A percentile compares a stretch with the other conserved stretches of the same genome.
Evolutionary conservation across 2,329 filamentous ascomycete genomes (phyloP).

Genomic region (Xylariaceae sp.): DNA sequence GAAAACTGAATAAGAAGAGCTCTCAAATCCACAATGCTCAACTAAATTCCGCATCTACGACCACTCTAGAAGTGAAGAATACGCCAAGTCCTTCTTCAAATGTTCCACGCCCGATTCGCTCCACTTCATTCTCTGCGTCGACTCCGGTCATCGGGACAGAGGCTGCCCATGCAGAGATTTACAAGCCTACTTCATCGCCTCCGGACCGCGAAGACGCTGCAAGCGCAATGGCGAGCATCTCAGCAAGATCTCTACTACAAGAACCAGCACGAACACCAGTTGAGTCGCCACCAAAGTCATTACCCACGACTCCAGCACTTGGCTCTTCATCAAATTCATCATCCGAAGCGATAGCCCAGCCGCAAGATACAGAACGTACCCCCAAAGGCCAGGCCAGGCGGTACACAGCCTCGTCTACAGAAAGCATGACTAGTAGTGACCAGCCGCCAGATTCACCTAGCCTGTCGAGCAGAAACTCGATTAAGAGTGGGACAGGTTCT

Average conservation of each 20-base stretch:
- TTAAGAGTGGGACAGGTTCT: conserved; percentile 38
- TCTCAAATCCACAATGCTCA: conserved; percentile 38
- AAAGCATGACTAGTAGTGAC: conserved; percentile 32
- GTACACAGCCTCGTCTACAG: conserved; percentile 40
- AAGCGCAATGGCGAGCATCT: conserved; percentile 62
- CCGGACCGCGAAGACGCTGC: conserved; percentile 65
- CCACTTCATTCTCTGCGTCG: conserved; percentile 67
- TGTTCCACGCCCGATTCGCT: conserved; percentile 62
- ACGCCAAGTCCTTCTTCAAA: conserved; percentile 46
- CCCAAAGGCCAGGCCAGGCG: conserved; percentile 35
- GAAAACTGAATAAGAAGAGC: conserved; percentile 51
- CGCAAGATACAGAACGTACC: conserved; percentile 27
- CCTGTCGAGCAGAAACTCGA: conserved; percentile 35
- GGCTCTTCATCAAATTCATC: conserved; percentile 34
- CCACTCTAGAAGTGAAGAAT: conserved; percentile 54
- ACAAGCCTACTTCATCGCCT: conserved; percentile 60
- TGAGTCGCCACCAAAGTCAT: conserved; percentile 35
- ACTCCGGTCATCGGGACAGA: conserved; percentile 72
- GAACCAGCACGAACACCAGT: conserved; percentile 35
- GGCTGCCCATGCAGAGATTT: conserved; percentile 68
- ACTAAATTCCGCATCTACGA: conserved; percentile 51
- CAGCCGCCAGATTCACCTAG: conserved; percentile 29
- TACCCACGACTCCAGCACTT: conserved; percentile 22
- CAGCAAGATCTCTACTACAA: conserved; percentile 53
- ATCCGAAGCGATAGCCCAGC: conserved; percentile 31